A percentile compares a stretch with the other conserved stretches of the same genome.
phyloP scores from a whole-genome alignment of 129 eudicot species.

The Kitagawia praeruptora region DNA sequence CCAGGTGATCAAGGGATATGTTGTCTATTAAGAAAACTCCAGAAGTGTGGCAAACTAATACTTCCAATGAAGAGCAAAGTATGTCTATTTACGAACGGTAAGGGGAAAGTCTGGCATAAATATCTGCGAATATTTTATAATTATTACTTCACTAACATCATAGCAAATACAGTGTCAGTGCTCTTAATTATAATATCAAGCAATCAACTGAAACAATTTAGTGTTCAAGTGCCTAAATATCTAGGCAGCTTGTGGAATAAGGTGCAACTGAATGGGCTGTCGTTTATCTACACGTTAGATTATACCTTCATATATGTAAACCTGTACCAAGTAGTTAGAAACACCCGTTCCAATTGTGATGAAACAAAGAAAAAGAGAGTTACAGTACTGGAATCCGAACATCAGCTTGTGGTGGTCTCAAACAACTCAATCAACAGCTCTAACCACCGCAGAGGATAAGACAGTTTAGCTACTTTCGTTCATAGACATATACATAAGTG shows the following conservation, averaged over 20 bases:
- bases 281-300: no score
- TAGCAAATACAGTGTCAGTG: neutral
- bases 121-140: neutral
- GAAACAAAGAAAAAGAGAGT: neutral
- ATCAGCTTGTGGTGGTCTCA: neutral
- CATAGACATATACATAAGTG: neutral
- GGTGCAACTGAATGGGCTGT: neutral
- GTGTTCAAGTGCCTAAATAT: neutral
- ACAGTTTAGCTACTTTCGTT: neutral
- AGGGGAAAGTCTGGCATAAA: neutral
- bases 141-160: neutral
- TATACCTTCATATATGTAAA: neutral
- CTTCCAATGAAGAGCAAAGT: neutral
- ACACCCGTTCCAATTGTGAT: neutral
- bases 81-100: neutral
- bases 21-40: neutral
- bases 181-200: neutral
- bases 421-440: neutral
- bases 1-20: neutral
- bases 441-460: neutral
- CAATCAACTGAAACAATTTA: neutral
- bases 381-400: neutral
- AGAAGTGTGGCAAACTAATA: neutral
- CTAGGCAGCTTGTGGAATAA: neutral
- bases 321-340: neutral